Evolutionary conservation across 148 eudicot species (phyloP), one percentile per base, ranked within the genome.

Genomic region (Rhododendron ferrugineum): DNA sequence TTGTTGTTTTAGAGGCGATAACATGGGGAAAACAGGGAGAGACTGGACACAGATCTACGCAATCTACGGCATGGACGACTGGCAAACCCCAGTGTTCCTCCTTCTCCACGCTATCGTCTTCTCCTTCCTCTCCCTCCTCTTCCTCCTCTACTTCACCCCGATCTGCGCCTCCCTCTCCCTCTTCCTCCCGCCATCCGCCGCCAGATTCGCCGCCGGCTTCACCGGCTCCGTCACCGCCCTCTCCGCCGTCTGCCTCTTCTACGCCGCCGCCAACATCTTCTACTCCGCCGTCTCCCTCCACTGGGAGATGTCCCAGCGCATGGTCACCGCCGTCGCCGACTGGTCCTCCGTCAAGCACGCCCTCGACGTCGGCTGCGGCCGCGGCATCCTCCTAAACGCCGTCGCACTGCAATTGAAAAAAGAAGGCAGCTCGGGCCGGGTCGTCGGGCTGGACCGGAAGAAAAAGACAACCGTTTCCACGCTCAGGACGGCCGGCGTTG

Each of bases 11-110:
- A 72, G n/a, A 1, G 32, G 15, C 9, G 4, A 7, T 11, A 34
- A 50, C 47, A 91, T 92, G 96, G 95, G 94, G 20, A 93, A 94
- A 87, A 82, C 90, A 5, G 93, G 89, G 15, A 86, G 99, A 85
- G 99, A 96, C 32, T 96, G 99, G 99, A 89, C 93, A 0, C 99
- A 94, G 93, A 94, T 96, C 95, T 96, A 93, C 82, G 89, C 95
- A 44, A 96, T 96, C 50, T 96, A 96, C 86, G 98, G 98, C 30
- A 92, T 96, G 85, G 98, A 94, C n/a, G 96, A 93, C 44, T 93
- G 93, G 92, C 95, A 93, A 23, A 96, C 97, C 0, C 92, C 94
- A 0, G 16, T 91, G 0, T 96, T 96, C 75, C 92, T 96, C 49
- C 86, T 95, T 23, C 81, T 93, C 64, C 90, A 93, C 80, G 94